Percentiles rank a stretch among this genome's conserved stretches.
Evolutionary conservation across 2,329 filamentous ascomycete genomes (phyloP).

Genomic region (Verticillium albo-atrum): DNA sequence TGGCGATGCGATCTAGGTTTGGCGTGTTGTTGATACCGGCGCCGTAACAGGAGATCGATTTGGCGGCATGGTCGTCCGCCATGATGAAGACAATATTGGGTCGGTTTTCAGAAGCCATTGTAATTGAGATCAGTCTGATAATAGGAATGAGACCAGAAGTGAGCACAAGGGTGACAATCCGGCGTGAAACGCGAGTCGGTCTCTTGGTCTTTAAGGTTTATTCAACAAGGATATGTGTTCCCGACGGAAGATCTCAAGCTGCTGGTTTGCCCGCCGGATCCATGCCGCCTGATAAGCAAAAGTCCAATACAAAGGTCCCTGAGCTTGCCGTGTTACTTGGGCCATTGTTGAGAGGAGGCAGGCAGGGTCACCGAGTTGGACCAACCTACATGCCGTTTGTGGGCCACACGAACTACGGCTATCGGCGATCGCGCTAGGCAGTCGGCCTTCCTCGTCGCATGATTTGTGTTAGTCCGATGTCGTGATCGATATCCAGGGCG

Average conservation of each 20-base stretch:
- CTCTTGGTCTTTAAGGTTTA: no score
- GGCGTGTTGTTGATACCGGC: conserved; percentile 46
- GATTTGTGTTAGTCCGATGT: neutral
- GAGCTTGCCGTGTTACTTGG: no score
- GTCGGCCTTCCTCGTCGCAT: neutral
- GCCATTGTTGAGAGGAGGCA: neutral
- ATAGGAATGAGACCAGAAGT: no score
- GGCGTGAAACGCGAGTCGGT: no score
- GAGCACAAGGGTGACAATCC: no score
- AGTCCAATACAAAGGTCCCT: no score
- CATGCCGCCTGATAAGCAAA: no score
- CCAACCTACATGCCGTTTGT: neutral
- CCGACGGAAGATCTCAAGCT: no score
- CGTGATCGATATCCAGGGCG: neutral
- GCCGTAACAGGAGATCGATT: conserved; percentile 44
- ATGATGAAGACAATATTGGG: conserved; percentile 38
- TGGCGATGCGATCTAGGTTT: conserved; percentile 44
- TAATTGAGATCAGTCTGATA: no score
- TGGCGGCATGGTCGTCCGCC: conserved; percentile 48
- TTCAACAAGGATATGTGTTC: no score
- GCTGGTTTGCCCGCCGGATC: no score
- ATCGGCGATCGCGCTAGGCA: neutral
- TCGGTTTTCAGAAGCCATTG: neutral
- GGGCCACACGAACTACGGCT: neutral
- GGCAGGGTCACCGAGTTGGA: neutral